phyloP scores from a whole-genome alignment of 345 rosid genomes.

The Lagerstroemia speciosa region DNA sequence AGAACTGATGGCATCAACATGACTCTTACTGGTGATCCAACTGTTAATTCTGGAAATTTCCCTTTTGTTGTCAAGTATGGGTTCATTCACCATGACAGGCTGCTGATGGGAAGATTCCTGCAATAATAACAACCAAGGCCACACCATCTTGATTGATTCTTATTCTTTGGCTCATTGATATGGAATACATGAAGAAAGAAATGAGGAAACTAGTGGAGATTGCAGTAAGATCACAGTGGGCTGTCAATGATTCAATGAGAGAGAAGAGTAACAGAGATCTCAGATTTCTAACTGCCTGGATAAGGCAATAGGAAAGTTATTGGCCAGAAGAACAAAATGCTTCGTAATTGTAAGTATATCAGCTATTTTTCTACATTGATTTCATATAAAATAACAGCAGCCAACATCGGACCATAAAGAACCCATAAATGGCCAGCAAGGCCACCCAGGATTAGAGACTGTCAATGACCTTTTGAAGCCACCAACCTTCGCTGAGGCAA shows the following conservation, averaged over 20 bases:
- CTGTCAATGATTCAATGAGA: not conserved
- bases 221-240: not conserved
- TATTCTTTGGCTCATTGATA: not conserved
- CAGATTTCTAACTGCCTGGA: not conserved
- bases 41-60: constrained; percentile 1
- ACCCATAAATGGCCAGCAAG: not conserved
- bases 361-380: not conserved
- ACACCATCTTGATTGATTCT: not conserved
- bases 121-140: not conserved
- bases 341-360: not conserved
- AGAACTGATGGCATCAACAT: constrained; percentile 5
- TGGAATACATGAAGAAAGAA: not conserved
- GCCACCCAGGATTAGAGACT: not conserved
- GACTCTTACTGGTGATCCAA: constrained; percentile 8
- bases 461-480: not conserved
- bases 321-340: not conserved
- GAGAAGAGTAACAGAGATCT: not conserved
- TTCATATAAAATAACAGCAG: not conserved
- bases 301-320: not conserved
- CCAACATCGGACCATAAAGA: not conserved
- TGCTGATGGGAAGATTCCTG: constrained; percentile 18
- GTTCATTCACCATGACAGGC: constrained; percentile 14
- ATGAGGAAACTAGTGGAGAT: not conserved
- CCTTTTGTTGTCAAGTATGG: not conserved
- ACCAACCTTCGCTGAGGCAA: not conserved